Percentiles rank a stretch among this genome's conserved stretches.
phyloP scores from a whole-genome alignment of 163 green algal species.

The Chloromonas sp. region DNA sequence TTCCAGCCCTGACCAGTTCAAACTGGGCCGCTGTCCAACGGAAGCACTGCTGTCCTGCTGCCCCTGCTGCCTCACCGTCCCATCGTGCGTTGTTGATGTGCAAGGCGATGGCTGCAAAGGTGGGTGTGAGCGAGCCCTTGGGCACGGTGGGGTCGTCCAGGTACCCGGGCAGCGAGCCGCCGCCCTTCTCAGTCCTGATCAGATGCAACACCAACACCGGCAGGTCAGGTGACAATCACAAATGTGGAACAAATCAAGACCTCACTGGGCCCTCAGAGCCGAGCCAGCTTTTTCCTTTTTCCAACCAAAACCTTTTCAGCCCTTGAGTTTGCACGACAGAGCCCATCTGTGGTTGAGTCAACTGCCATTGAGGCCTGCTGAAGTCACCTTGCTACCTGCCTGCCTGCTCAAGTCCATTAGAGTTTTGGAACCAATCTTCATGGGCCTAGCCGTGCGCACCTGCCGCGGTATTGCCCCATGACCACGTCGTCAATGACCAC shows the following conservation, averaged over 20 bases:
- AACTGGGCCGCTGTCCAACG: no score
- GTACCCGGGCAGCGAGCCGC: constrained; percentile 52
- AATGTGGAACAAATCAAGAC: not conserved
- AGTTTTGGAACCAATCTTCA: no score
- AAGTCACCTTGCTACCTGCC: no score
- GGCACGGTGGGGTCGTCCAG: constrained; percentile 96
- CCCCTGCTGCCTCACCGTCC: constrained; percentile 54
- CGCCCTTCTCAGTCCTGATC: constrained; percentile 6
- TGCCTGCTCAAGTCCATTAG: no score
- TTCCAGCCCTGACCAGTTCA: no score
- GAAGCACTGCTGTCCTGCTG: no score
- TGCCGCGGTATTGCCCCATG: constrained; percentile 91
- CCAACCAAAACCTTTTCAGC: no score
- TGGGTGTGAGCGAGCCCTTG: constrained; percentile 67
- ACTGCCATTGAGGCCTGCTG: no score
- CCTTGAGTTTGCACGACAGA: no score
- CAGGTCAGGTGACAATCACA: not conserved
- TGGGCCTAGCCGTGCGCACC: constrained; percentile 5
- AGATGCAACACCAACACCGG: not conserved
- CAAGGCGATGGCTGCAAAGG: constrained; percentile 86
- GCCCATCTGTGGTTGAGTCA: no score
- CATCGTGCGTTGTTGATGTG: constrained; percentile 96
- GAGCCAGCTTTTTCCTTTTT: no score
- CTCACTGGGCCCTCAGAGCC: no score
- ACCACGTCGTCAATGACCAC: constrained; percentile 91